These are phyloP conservation scores for Eucalyptus fibrosa DNA, from an alignment of 345 rosid genomes.

Conservation along the genomic window DNA sequence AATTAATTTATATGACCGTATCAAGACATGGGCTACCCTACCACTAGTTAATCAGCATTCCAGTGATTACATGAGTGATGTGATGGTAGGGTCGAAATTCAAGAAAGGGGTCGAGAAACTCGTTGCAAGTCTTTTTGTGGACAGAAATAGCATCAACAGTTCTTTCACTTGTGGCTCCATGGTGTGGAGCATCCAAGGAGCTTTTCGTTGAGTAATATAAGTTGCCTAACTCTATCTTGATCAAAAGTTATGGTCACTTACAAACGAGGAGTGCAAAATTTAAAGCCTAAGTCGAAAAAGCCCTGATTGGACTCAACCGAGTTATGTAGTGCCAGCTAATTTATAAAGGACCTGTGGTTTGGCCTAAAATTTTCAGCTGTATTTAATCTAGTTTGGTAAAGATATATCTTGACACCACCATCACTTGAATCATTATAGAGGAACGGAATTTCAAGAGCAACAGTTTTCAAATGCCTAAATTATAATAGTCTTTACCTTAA, in stretches of 20 bases:
- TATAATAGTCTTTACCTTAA: background rate
- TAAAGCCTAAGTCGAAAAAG: background rate
- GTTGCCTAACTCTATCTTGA: background rate
- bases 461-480: background rate
- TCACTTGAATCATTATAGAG: background rate
- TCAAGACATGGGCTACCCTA: background rate
- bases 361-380: background rate
- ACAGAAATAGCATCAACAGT: background rate
- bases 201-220: background rate
- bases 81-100: background rate
- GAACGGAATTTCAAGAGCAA: background rate
- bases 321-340: background rate
- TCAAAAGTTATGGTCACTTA: background rate
- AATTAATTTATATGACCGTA: background rate
- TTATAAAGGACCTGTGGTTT: background rate
- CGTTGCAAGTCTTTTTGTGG: background rate
- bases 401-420: background rate
- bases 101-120: background rate
- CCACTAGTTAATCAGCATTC: background rate
- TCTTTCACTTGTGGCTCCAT: background rate
- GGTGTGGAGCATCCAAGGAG: background rate
- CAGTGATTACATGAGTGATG: background rate
- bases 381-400: background rate
- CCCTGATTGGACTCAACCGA: background rate
- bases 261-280: background rate